Conservation (phyloP, 163 green algal species). For the Dunaliella salina region DNA sequence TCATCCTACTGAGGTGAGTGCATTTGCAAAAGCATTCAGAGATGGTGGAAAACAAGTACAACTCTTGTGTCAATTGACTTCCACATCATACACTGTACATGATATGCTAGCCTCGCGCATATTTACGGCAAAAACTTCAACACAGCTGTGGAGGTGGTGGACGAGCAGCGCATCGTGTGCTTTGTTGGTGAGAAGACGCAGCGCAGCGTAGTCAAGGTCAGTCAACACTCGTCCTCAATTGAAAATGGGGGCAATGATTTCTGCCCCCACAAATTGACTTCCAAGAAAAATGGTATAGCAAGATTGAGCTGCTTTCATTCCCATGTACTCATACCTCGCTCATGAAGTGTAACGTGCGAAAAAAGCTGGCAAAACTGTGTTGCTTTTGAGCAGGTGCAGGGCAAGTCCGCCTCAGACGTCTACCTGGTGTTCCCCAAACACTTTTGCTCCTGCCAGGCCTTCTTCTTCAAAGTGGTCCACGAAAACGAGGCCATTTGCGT, state of each 20-base stretch:
- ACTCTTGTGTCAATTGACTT: too few species aligned
- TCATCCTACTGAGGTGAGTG: not conserved
- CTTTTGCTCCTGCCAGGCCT: constrained; percentile 83
- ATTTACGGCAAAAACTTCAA: constrained; percentile 68
- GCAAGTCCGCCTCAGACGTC: not conserved
- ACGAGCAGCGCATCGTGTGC: constrained; percentile 60
- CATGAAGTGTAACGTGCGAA: too few species aligned
- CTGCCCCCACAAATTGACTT: too few species aligned
- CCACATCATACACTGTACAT: too few species aligned
- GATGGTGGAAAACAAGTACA: not conserved
- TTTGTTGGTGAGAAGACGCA: constrained; percentile 54
- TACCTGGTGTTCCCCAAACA: constrained; percentile 71
- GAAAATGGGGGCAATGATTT: too few species aligned
- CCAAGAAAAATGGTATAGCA: too few species aligned
- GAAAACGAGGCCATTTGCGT: constrained; percentile 62
- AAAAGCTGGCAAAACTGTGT: not conserved
- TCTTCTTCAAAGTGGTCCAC: constrained; percentile 71
- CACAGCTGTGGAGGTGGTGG: constrained; percentile 71
- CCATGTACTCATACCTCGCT: too few species aligned
- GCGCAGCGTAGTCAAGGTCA: constrained; percentile 65
- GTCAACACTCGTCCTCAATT: not conserved
- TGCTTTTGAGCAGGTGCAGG: not conserved
- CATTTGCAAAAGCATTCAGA: not conserved
- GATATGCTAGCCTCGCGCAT: constrained; percentile 50
- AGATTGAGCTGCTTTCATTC: too few species aligned